Conservation (phyloP, 208 protist genomes). For the Trypanosoma congolense region DNA sequence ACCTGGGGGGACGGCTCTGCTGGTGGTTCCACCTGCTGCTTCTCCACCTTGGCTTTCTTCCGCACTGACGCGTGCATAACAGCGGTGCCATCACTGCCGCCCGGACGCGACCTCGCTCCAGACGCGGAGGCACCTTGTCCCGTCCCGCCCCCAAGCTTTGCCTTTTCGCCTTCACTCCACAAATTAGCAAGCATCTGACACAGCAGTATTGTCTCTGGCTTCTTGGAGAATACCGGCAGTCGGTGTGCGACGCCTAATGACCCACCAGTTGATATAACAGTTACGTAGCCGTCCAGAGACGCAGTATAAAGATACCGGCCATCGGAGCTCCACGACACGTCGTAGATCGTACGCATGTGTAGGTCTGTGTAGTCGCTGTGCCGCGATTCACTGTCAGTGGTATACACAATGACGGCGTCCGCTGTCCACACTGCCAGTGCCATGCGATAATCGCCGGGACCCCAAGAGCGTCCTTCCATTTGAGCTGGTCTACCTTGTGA, state of each 20-base stretch:
- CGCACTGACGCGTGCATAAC: constrained; percentile 40
- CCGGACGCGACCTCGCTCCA: constrained; percentile 31
- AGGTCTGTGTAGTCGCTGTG: constrained; percentile 87
- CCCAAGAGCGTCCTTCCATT: constrained; percentile 43
- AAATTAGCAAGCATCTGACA: constrained; percentile 26
- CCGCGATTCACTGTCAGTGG: constrained; percentile 65
- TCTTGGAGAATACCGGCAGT: constrained; percentile 54
- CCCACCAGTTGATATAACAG: constrained; percentile 58
- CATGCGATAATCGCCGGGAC: constrained; percentile 77
- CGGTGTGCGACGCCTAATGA: constrained; percentile 47
- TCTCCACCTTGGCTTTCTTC: constrained; percentile 71
- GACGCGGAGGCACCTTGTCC: not conserved
- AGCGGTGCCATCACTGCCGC: constrained; percentile 43
- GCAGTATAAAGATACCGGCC: constrained; percentile 63
- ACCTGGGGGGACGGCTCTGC: no score
- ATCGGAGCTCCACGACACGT: constrained; percentile 67
- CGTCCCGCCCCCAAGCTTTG: constrained; percentile 19
- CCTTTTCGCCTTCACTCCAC: constrained; percentile 23
- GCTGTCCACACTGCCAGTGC: constrained; percentile 79
- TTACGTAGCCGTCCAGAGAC: constrained; percentile 81
- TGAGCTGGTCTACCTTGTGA: constrained; percentile 1
- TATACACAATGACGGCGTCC: constrained; percentile 83
- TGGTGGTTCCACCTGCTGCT: constrained; percentile 16
- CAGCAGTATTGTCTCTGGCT: constrained; percentile 34
- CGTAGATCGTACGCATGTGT: constrained; percentile 87